Conservation (phyloP, 495 filamentous ascomycete genomes). For the Aspergillus incahuasiensis region DNA sequence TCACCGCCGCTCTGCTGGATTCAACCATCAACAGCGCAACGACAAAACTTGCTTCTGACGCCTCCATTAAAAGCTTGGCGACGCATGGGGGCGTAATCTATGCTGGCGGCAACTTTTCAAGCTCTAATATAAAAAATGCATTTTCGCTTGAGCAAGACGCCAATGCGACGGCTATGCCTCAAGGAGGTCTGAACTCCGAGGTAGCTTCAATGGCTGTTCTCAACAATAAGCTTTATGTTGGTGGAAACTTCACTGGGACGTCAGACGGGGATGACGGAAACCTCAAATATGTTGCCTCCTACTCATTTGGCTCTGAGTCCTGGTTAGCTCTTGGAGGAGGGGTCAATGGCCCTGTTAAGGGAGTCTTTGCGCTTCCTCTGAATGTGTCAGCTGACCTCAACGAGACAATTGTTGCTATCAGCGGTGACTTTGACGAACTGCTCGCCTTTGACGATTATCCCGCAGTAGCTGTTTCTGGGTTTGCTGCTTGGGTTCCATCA, state of each 20-base stretch:
- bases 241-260: slow-evolving; percentile 80
- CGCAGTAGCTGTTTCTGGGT: slow-evolving; percentile 60
- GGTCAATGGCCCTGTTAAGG: slow-evolving; percentile 72
- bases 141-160: slow-evolving; percentile 59
- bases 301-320: slow-evolving; percentile 58
- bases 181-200: slow-evolving; percentile 75
- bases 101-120: slow-evolving; percentile 81
- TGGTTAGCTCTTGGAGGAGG: slow-evolving; percentile 84
- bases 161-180: slow-evolving; percentile 57
- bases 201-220: slow-evolving; percentile 66
- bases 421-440: slow-evolving; percentile 72
- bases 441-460: slow-evolving; percentile 58
- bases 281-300: slow-evolving; percentile 71
- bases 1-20: slow-evolving; percentile 57
- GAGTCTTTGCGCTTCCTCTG: slow-evolving; percentile 69
- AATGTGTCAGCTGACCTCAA: slow-evolving; percentile 68
- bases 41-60: slow-evolving; percentile 55
- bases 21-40: slow-evolving; percentile 74
- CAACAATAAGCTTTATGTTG: slow-evolving; percentile 68
- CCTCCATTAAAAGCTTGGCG: slow-evolving; percentile 60
- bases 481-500: slow-evolving; percentile 94
- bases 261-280: slow-evolving; percentile 53
- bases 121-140: slow-evolving; percentile 61
- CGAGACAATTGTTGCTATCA: slow-evolving; percentile 73
- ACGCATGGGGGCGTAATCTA: slow-evolving; percentile 59